Conservation (phyloP, 768 basidiomycete genomes). For the Pisolithus marmoratus region DNA sequence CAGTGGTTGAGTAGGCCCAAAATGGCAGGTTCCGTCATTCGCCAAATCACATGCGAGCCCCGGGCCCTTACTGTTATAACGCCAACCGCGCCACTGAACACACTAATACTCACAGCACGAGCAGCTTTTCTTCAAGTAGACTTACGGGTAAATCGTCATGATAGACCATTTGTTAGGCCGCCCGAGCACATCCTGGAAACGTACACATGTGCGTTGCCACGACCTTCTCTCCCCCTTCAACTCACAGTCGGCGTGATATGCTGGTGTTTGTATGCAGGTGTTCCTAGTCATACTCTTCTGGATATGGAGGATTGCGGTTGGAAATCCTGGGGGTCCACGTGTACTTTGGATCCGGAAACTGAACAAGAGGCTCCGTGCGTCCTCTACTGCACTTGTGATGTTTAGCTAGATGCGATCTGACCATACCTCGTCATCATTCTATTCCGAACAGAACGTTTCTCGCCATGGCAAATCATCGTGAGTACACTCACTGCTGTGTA, state of each 20-base stretch:
- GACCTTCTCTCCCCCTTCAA: not conserved
- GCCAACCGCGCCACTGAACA: not conserved
- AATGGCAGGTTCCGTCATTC: constrained; percentile 12
- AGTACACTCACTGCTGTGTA: constrained; percentile 83
- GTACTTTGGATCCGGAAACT: constrained; percentile 56
- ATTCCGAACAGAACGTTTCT: constrained; percentile 57
- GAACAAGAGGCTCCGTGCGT: constrained; percentile 59
- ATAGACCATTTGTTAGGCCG: constrained; percentile 90
- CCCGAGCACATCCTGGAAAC: constrained; percentile 87
- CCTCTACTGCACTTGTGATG: not conserved
- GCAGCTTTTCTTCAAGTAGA: not conserved
- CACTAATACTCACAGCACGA: too few relatives aligned
- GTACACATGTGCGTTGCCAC: constrained; percentile 55
- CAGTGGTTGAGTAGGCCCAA: constrained; percentile 2
- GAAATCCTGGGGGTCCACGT: constrained; percentile 58
- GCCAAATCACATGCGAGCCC: constrained; percentile 30
- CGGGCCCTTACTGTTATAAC: constrained; percentile 3
- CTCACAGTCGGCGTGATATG: not conserved
- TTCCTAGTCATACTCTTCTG: constrained; percentile 90
- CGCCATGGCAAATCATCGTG: constrained; percentile 94
- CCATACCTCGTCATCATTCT: not conserved
- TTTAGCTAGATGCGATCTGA: not conserved
- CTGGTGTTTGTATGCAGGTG: constrained; percentile 44
- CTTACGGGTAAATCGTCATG: constrained; percentile 43
- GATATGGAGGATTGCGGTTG: constrained; percentile 72